These are phyloP conservation scores for Coelastrella sp. DNA, from an alignment of 139 green algal genomes.

Conservation along the genomic window DNA sequence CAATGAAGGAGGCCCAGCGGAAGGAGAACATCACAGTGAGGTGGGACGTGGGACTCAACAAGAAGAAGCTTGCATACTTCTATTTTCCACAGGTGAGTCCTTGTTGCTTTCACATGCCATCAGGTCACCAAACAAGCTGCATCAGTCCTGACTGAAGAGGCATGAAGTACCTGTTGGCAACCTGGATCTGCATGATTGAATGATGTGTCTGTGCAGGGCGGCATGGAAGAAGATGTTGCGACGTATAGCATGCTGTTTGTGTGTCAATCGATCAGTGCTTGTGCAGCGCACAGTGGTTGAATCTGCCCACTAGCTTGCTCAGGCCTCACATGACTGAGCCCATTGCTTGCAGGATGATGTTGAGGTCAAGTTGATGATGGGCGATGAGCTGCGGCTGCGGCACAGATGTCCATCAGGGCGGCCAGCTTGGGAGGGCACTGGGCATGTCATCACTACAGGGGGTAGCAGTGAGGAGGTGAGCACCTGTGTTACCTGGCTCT, in stretches of 20 bases:
- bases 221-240: no score
- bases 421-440: conserved; percentile 78
- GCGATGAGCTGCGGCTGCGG: conserved; percentile 93
- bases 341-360: conserved; percentile 76
- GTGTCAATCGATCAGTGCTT: no score
- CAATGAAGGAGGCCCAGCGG: conserved; percentile 89
- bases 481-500: not conserved
- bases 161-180: no score
- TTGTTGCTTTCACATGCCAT: no score
- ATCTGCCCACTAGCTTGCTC: not conserved
- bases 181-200: no score
- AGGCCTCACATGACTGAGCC: not conserved
- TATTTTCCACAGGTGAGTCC: conserved; percentile 82
- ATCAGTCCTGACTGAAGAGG: no score
- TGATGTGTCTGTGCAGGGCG: no score
- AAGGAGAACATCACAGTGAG: conserved; percentile 89
- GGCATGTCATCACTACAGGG: conserved; percentile 72
- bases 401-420: conserved; percentile 73
- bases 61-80: conserved; percentile 91
- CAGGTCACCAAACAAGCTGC: no score
- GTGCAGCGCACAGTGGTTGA: no score
- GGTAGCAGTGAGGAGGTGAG: conserved; percentile 40
- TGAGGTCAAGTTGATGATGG: conserved; percentile 80
- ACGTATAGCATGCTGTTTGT: no score
- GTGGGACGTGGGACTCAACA: conserved; percentile 96